A percentile compares a stretch with the other conserved stretches of the same genome.
These are phyloP conservation scores for Castanea sativa DNA, from an alignment of 306 rosid species.

Conservation along the genomic window DNA sequence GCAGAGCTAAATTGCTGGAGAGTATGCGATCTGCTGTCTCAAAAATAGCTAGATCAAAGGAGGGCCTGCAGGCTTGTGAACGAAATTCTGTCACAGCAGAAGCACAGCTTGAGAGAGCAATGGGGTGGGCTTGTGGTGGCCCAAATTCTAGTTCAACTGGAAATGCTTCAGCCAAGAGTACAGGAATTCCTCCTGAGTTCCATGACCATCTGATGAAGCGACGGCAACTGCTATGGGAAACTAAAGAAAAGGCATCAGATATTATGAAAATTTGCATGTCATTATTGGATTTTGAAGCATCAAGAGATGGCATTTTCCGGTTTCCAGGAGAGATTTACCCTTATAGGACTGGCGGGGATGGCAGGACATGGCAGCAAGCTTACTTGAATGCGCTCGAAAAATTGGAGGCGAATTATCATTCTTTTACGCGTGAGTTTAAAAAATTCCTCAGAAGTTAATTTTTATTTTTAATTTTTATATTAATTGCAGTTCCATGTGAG, in stretches of 20 bases:
- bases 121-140: conserved; percentile 96
- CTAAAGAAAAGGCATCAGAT: conserved; percentile 81
- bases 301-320: conserved; percentile 74
- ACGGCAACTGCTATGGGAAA: conserved; percentile 67
- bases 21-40: conserved; percentile 70
- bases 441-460: conserved; percentile 13
- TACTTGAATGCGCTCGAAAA: conserved; percentile 71
- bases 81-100: conserved; percentile 72
- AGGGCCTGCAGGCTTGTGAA: conserved; percentile 80
- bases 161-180: conserved; percentile 54
- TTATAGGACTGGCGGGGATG: conserved; percentile 53
- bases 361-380: conserved; percentile 83
- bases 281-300: conserved; percentile 84
- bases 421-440: conserved; percentile 68
- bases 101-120: conserved; percentile 96
- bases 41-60: conserved; percentile 69
- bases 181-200: conserved; percentile 92
- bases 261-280: conserved; percentile 70
- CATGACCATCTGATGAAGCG: conserved; percentile 81
- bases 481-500: conserved; percentile 13
- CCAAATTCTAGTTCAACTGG: conserved; percentile 63
- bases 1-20: conserved; percentile 75
- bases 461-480: conserved; percentile 20
- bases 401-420: conserved; percentile 75
- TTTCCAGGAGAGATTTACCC: conserved; percentile 63